A percentile compares a stretch with the other conserved stretches of the same genome.
Evolutionary conservation across 768 basidiomycete species (phyloP).

Genomic region (Kwoniella sp.): DNA sequence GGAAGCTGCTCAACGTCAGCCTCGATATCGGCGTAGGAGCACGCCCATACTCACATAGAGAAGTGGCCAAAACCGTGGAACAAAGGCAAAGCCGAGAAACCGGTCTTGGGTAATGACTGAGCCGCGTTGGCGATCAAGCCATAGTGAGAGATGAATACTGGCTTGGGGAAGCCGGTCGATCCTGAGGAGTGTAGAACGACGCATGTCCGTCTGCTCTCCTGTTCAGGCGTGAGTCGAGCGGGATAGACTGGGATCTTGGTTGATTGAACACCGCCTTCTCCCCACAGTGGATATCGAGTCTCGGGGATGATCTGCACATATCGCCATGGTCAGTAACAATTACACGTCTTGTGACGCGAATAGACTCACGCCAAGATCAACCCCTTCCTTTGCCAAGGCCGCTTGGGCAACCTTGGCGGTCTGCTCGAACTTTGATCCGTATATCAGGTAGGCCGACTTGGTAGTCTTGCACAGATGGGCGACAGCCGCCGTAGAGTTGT

Average conservation of each 20-base stretch:
- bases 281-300: constrained; percentile 53
- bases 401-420: constrained; percentile 50
- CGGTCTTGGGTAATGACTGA: constrained; percentile 31
- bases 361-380: constrained; percentile 18
- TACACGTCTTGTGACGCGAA: neutral
- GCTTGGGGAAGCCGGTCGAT: constrained; percentile 48
- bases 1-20: constrained; percentile 32
- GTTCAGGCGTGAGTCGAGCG: constrained; percentile 34
- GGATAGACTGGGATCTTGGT: constrained; percentile 29
- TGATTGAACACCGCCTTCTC: constrained; percentile 49
- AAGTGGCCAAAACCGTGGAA: constrained; percentile 48
- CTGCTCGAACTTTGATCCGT: constrained; percentile 50
- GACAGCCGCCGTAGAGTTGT: constrained; percentile 56
- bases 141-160: constrained; percentile 44
- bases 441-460: constrained; percentile 52
- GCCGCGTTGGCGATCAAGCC: constrained; percentile 36
- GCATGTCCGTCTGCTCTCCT: constrained; percentile 31
- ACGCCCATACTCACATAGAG: constrained; percentile 32
- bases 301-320: constrained; percentile 37
- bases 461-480: constrained; percentile 54
- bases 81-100: constrained; percentile 42
- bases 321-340: neutral
- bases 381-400: constrained; percentile 38
- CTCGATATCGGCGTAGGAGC: neutral
- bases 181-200: constrained; percentile 46